Base-by-base conservation (phyloP, 129 eudicot species). In the Centaurea solstitialis region DNA sequence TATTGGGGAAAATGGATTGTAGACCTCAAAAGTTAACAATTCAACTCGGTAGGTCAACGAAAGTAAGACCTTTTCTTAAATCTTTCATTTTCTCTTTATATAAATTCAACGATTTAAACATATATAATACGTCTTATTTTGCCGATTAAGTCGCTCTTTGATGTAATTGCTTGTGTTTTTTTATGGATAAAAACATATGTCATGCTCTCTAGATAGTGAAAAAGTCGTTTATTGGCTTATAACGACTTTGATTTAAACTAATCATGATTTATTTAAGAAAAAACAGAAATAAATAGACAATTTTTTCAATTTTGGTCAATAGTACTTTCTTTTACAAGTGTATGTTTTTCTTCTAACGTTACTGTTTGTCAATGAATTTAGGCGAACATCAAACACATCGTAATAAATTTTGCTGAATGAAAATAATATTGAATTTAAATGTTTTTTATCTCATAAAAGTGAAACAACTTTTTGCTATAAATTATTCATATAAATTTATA, bases 21-120 rank as follows among this genome's bases (percentile, higher is more conserved):
- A 64, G 70, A 68, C 82, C 77, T 71, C 80, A 70, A 76, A 76
- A 76, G 86, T 77, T 53, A 81, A 15, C 6, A 40, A 62, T 40
- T 77, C 65, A 43, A 62, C 74, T 71, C 77, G 59, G 79, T 82
- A 17, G 74, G 86, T 83, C 86, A 83, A 77, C 81, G 68, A 76
- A 76, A 15, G 53, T 28, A 68, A 62, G 68, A 64, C 74, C 50
- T 77, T 77, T 76, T 83, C 59, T 57, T 57, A 41, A 40, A 41
- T 62, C 9, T 15, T 37, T 70, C 37, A 23, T 11, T 57, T 57
- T 23, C 57, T 57, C 4, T 17, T 21, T 6, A 26, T 5, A 67
- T 38, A 38, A 39, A 67, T 39, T 22, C 0, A 15, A 4, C 38
- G 11, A 43, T 43, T 17, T 53, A 17, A 53, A 15, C 64, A 53